phyloP scores from a whole-genome alignment of 2,329 filamentous ascomycete genomes.

The Leptodontidium sp. region DNA sequence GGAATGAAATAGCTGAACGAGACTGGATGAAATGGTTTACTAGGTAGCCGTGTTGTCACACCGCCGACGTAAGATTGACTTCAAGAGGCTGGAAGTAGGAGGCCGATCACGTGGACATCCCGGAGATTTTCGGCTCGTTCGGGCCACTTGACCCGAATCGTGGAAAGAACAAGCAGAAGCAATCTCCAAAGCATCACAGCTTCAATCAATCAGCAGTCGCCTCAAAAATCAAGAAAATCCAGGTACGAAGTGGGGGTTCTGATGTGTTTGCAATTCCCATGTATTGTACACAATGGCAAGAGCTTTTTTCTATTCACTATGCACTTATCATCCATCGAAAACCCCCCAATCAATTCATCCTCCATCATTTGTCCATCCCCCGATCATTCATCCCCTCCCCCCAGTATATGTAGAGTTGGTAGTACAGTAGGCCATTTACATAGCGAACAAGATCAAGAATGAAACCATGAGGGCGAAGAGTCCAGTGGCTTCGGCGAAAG shows the following conservation, averaged over 20 bases:
- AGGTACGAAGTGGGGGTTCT: not conserved
- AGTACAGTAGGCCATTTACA: slow-evolving; percentile 33
- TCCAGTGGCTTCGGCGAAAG: slow-evolving; percentile 69
- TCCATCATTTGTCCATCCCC: slow-evolving; percentile 1
- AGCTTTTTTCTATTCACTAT: slow-evolving; percentile 18
- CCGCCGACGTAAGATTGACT: not conserved
- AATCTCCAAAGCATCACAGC: not conserved
- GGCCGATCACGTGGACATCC: not conserved
- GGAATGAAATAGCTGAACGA: too few species aligned
- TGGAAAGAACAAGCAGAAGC: not conserved
- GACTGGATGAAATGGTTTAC: too few species aligned
- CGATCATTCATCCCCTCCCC: not conserved
- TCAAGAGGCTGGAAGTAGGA: not conserved
- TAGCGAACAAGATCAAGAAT: slow-evolving; percentile 43
- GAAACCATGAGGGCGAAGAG: slow-evolving; percentile 62
- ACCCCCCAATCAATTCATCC: not conserved
- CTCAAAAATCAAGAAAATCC: not conserved
- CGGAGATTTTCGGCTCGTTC: slow-evolving; percentile 11
- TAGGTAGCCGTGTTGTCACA: too few species aligned
- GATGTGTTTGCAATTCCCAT: slow-evolving; percentile 7
- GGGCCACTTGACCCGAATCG: not conserved
- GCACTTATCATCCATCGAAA: slow-evolving; percentile 14
- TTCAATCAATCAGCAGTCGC: not conserved
- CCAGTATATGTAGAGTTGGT: slow-evolving; percentile 14
- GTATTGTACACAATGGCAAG: slow-evolving; percentile 19